These are phyloP conservation scores for Beauveria medogensis DNA, from an alignment of 2,329 filamentous ascomycete species.

Conservation along the genomic window DNA sequence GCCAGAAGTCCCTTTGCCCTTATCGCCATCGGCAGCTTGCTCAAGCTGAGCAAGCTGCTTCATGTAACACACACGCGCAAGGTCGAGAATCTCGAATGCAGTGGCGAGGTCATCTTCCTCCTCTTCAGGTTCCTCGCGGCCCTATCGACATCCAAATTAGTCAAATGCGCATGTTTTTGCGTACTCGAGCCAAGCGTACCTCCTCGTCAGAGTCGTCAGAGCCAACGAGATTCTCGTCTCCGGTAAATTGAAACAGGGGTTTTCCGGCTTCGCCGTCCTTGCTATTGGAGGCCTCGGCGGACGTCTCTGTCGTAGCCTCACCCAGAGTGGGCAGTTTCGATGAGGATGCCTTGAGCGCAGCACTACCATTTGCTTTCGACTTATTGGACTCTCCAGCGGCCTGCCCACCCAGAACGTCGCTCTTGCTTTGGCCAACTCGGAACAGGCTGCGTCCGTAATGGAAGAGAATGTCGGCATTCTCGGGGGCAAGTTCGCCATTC, in stretches of 20 bases:
- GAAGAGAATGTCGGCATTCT: conserved; percentile 91
- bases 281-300: conserved; percentile 33
- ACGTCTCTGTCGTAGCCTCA: conserved; percentile 33
- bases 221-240: conserved; percentile 87
- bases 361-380: conserved; percentile 32
- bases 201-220: conserved; percentile 65
- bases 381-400: conserved; percentile 47
- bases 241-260: conserved; percentile 82
- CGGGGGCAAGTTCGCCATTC: conserved; percentile 83
- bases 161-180: conserved; percentile 12
- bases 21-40: conserved; percentile 27
- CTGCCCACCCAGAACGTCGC: conserved; percentile 83
- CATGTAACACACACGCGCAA: conserved; percentile 59
- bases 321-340: conserved; percentile 32
- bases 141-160: conserved; percentile 31
- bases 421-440: conserved; percentile 88
- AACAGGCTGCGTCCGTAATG: conserved; percentile 90
- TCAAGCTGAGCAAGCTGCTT: conserved; percentile 41
- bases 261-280: conserved; percentile 48
- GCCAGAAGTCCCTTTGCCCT: conserved; percentile 34
- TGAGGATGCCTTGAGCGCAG: conserved; percentile 32
- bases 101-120: conserved; percentile 68
- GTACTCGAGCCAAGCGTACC: conserved; percentile 14
- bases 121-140: conserved; percentile 42
- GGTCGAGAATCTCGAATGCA: conserved; percentile 77